Conservation (phyloP, 306 rosid species). For the Ammopiptanthus mongolicus region DNA sequence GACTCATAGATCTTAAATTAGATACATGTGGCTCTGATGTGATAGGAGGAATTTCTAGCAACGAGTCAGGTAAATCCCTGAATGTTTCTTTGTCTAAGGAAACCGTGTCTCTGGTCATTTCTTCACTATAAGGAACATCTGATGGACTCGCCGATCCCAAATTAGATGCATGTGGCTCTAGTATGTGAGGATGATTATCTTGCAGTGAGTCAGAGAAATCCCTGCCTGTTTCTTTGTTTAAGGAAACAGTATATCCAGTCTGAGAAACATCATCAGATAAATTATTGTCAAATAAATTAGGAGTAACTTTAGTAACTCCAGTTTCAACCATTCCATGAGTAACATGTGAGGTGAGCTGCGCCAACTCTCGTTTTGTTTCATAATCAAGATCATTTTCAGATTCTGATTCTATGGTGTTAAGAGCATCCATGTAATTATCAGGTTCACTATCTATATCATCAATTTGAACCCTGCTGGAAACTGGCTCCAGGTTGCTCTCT, state of each 20-base stretch:
- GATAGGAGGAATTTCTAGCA: slow-evolving; percentile 24
- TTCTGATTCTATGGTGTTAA: slow-evolving; percentile 83
- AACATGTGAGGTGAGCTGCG: slow-evolving; percentile 18
- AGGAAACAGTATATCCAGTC: slow-evolving; percentile 34
- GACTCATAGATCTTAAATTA: neutral
- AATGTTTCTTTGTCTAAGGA: slow-evolving; percentile 31
- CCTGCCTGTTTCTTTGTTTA: slow-evolving; percentile 22
- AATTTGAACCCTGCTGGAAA: slow-evolving; percentile 27
- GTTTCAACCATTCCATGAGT: slow-evolving; percentile 35
- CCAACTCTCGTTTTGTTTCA: slow-evolving; percentile 68
- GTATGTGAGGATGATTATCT: slow-evolving; percentile 1
- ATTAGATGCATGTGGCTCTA: slow-evolving; percentile 13
- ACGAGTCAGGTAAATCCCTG: slow-evolving; percentile 16
- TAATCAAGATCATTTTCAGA: slow-evolving; percentile 73
- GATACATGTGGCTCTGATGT: slow-evolving; percentile 14
- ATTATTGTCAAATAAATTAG: slow-evolving; percentile 32
- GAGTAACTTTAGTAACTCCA: slow-evolving; percentile 31
- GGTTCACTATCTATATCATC: slow-evolving; percentile 80
- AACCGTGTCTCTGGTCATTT: slow-evolving; percentile 21
- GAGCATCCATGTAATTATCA: slow-evolving; percentile 87
- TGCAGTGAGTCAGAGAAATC: slow-evolving; percentile 22
- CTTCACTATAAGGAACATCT: slow-evolving; percentile 15
- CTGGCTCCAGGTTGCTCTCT: slow-evolving; percentile 36
- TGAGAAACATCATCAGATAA: slow-evolving; percentile 35
- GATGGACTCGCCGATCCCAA: neutral